Conservation (phyloP, 768 basidiomycete species). For the Sarcodon aspratus region DNA sequence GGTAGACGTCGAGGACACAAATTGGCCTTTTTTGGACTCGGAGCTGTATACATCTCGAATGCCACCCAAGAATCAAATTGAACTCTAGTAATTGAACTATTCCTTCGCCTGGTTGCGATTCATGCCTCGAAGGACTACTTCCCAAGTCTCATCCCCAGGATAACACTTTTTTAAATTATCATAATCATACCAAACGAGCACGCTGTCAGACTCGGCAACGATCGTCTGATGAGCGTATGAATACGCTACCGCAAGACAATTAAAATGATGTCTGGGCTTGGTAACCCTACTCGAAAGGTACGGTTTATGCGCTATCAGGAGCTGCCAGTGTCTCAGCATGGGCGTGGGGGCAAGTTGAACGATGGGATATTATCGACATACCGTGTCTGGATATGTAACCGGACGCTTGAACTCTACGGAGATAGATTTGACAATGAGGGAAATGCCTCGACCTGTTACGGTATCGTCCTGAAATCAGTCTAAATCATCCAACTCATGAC, state of each 20-base stretch:
- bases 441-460: constrained; percentile 52
- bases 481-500: too few relatives aligned
- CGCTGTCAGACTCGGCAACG: constrained; percentile 54
- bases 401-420: constrained; percentile 57
- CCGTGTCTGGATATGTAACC: constrained; percentile 69
- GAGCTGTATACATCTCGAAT: too few relatives aligned
- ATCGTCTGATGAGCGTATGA: constrained; percentile 51
- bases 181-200: constrained; percentile 73
- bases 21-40: too few relatives aligned
- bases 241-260: constrained; percentile 43
- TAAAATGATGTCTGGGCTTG: constrained; percentile 27
- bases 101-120: too few relatives aligned
- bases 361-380: constrained; percentile 16
- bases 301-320: constrained; percentile 55
- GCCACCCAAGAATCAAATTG: too few relatives aligned
- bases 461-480: too few relatives aligned
- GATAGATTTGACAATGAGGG: constrained; percentile 64
- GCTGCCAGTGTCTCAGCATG: constrained; percentile 20
- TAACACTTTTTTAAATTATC: constrained; percentile 51
- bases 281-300: constrained; percentile 11
- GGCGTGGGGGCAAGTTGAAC: neutral
- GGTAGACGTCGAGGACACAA: too few relatives aligned
- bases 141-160: constrained; percentile 39
- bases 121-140: constrained; percentile 8
- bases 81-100: too few relatives aligned